Percentiles rank a stretch among this genome's conserved stretches.
Evolutionary conservation across 2,329 filamentous ascomycete species (phyloP).

Genomic region (Paraphoma sp.): DNA sequence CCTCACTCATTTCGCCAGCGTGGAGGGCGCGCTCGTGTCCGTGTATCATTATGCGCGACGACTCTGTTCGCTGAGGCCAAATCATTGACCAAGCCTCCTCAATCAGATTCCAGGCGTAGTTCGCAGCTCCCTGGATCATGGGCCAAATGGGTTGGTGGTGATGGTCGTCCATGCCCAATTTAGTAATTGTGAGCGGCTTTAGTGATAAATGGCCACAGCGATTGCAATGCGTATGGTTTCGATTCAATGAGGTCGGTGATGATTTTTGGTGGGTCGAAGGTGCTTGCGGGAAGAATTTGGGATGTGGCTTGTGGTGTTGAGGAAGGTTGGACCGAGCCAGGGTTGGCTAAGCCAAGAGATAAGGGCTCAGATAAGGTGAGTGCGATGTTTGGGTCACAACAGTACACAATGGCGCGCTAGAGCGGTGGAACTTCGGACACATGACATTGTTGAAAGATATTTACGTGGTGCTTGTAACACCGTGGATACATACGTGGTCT

Average conservation of each 20-base stretch:
- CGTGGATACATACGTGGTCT: too few relatives aligned
- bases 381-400: too few relatives aligned
- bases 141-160: slow-evolving; percentile 25
- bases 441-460: neutral
- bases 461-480: too few relatives aligned
- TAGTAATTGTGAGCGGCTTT: neutral
- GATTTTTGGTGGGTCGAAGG: neutral
- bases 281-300: neutral
- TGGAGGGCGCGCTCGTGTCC: neutral
- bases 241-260: neutral
- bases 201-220: neutral
- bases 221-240: neutral
- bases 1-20: slow-evolving; percentile 1
- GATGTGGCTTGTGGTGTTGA: neutral
- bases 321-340: neutral
- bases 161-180: slow-evolving; percentile 21
- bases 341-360: slow-evolving; percentile 2
- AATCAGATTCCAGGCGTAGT: slow-evolving; percentile 19
- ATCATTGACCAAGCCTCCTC: slow-evolving; percentile 22
- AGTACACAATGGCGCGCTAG: neutral
- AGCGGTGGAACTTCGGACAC: neutral
- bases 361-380: slow-evolving; percentile 5
- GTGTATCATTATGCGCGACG: neutral
- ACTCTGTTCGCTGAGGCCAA: slow-evolving; percentile 5
- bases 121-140: slow-evolving; percentile 20